A percentile compares a stretch with the other conserved stretches of the same genome.
These are phyloP conservation scores for Taxillus chinensis DNA, from an alignment of 164 flowering plant species.

Conservation along the genomic window DNA sequence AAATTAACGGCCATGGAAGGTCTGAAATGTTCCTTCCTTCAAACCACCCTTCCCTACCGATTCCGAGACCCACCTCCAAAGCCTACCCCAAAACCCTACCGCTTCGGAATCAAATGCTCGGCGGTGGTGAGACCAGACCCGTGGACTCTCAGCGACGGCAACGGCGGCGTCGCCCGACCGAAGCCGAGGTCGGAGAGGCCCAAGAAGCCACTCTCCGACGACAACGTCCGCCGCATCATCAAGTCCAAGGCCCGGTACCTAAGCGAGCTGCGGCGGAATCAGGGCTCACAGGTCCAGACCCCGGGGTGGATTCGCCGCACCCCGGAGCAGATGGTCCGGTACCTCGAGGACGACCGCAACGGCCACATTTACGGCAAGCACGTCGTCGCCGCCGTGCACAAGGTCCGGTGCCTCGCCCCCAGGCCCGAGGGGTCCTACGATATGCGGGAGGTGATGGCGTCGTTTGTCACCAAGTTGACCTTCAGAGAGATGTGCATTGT, in stretches of 20 bases:
- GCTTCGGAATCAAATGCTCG: constrained; percentile 2
- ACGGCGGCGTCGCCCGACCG: constrained; percentile 22
- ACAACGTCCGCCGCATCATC: constrained; percentile 82
- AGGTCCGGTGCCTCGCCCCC: constrained; percentile 46
- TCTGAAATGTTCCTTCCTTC: constrained; percentile 31
- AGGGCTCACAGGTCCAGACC: constrained; percentile 58
- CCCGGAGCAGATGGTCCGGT: constrained; percentile 87
- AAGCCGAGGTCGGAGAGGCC: constrained; percentile 46
- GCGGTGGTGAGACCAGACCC: constrained; percentile 42
- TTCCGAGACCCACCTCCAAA: constrained; percentile 6
- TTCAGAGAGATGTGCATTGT: constrained; percentile 91
- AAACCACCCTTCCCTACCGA: constrained; percentile 6
- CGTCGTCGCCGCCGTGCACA: constrained; percentile 74
- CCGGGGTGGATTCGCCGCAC: constrained; percentile 75
- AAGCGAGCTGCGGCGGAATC: constrained; percentile 55
- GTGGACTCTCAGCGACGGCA: constrained; percentile 67
- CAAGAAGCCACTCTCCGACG: constrained; percentile 69
- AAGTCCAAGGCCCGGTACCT: constrained; percentile 59
- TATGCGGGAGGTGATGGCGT: constrained; percentile 70
- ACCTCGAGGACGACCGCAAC: constrained; percentile 62
- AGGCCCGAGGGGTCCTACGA: constrained; percentile 46
- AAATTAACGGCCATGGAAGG: constrained; percentile 11
- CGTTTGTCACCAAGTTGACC: constrained; percentile 63
- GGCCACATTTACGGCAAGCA: constrained; percentile 86
- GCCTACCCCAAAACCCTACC: constrained; percentile 8